phyloP scores from a whole-genome alignment of 192 early-diverging fungal species.

The Obelidium mucronatum region DNA sequence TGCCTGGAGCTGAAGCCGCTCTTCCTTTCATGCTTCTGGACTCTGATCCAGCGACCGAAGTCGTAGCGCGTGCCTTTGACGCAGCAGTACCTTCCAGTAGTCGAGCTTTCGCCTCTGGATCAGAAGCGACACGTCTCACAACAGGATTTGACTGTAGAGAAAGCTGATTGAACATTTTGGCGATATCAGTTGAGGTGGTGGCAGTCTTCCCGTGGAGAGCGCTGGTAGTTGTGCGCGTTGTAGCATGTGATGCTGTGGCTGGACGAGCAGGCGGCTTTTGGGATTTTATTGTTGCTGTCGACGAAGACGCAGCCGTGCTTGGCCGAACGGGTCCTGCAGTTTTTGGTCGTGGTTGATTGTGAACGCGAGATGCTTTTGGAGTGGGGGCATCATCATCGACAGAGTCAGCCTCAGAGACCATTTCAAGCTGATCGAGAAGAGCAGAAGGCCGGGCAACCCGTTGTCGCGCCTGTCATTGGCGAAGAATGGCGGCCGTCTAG shows the following conservation, averaged over 20 bases:
- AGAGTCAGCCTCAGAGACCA: not conserved
- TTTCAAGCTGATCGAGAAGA: conserved; percentile 6
- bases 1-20: not conserved
- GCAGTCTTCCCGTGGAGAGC: not conserved
- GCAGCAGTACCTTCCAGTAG: not conserved
- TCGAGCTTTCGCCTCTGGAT: conserved; percentile 10
- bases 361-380: conserved; percentile 20
- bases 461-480: not conserved
- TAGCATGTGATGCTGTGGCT: not conserved
- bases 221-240: not conserved
- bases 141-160: not conserved
- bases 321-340: not conserved
- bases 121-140: not conserved
- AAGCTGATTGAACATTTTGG: conserved; percentile 4
- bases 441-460: conserved; percentile 9
- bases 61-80: not conserved
- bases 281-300: too few relatives aligned
- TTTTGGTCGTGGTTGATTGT: not conserved
- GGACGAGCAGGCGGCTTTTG: too few relatives aligned
- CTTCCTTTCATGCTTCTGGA: too few relatives aligned
- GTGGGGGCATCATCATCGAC: not conserved
- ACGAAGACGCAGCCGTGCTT: too few relatives aligned
- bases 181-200: not conserved
- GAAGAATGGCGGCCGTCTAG: conserved; percentile 6
- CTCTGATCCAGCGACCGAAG: too few relatives aligned